phyloP scores from a whole-genome alignment of 2,329 filamentous ascomycete genomes.

The Penicillium olsonii region DNA sequence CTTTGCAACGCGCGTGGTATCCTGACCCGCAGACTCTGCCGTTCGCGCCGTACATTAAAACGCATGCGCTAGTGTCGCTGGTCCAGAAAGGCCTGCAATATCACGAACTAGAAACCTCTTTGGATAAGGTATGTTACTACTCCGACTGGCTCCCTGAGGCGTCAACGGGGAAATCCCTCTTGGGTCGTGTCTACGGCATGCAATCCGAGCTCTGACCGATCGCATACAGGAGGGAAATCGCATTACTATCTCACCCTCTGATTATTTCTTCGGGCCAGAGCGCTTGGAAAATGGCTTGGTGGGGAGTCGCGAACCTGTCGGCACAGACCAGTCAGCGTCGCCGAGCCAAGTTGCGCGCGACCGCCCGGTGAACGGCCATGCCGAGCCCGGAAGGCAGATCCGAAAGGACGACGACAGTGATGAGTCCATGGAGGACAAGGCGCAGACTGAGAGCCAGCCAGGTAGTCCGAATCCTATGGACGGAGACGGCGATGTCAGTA shows the following conservation, averaged over 20 bases:
- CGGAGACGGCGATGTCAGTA: conserved; percentile 48
- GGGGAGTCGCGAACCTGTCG: conserved; percentile 29
- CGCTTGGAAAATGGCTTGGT: conserved; percentile 35
- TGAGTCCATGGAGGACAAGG: conserved; percentile 46
- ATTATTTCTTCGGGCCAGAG: conserved; percentile 51
- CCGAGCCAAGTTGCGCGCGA: conserved; percentile 40
- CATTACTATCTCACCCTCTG: conserved; percentile 36
- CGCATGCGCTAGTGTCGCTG: conserved; percentile 61
- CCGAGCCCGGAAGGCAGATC: conserved; percentile 35
- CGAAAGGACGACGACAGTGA: conserved; percentile 40
- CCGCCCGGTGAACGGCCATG: conserved; percentile 40
- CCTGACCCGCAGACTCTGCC: conserved; percentile 62
- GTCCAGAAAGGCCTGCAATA: conserved; percentile 65
- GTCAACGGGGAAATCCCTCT: not conserved
- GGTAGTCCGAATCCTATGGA: conserved; percentile 32
- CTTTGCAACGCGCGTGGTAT: conserved; percentile 64
- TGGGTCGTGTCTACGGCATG: not conserved
- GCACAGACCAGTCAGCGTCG: conserved; percentile 30
- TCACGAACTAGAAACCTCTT: conserved; percentile 51
- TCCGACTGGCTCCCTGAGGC: not conserved
- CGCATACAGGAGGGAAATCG: conserved; percentile 40
- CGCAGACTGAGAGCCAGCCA: conserved; percentile 30
- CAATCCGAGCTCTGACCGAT: conserved; percentile 20
- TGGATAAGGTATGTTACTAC: conserved; percentile 48
- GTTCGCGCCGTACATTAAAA: conserved; percentile 61